Evolutionary conservation across 768 basidiomycete species (phyloP), one percentile per base, ranked within the genome.

Genomic region (Porpolomopsis calyptriformis): DNA sequence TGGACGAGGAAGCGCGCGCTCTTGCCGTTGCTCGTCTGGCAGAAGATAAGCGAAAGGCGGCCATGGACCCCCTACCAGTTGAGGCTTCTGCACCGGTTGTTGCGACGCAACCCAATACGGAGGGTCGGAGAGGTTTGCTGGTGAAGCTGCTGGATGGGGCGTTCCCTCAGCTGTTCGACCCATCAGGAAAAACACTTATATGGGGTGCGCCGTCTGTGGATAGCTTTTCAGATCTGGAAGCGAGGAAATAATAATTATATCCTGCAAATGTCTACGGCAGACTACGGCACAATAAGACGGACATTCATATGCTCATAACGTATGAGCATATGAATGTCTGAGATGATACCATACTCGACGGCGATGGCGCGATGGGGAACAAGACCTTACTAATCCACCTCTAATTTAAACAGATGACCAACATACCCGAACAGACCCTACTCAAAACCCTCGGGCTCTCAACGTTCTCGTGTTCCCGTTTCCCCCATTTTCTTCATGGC

Each of bases 151-250:
- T 77, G 22, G 73, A 72, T 25, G 53, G 59, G 39, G 60, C 64
- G 11, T 73, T 73, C 39, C 80, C 79, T 2, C 52, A 60, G 38
- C 53, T 81, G 25, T 58, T 82, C 34, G 81, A 85, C 55, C 81
- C 82, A 8, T 60, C 66, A 50, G 63, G 60, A 31, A 82, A 80
- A 60, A 82, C 80, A 0, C 53, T 84, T 4, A 73, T 87, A 3
- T 82, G 77, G 78, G 80, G 80, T 25, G 85, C 85, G 22, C 85
- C 85, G 4, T 65, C 78, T 0, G 68, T 85, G 43, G 82, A 86
- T 52, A 67, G 66, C 48, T 56, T 74, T 53, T 51, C 64, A 27
- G 64, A 69, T 46, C 46, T 26, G 31, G 14, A 7, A 7, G 7
- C 29, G 29, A 31, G 7, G 29, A 31, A 14, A 7, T 14, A 14